These are phyloP conservation scores for Acanthamoeba triangularis DNA, from an alignment of 208 protist species.

Conservation along the genomic window DNA sequence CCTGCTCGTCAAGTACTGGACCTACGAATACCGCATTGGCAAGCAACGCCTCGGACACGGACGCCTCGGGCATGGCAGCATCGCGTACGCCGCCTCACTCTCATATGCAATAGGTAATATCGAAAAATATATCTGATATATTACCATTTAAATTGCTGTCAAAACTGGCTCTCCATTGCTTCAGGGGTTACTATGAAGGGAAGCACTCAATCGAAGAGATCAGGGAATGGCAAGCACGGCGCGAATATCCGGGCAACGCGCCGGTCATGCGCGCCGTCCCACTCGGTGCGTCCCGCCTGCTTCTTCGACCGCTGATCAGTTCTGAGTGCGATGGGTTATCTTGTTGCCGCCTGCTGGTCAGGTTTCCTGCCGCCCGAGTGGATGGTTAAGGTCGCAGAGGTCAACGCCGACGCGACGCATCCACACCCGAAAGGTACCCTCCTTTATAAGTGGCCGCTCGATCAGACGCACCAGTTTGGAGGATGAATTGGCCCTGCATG, in stretches of 20 bases:
- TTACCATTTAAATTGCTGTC: too few species aligned
- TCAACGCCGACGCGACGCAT: conserved; percentile 39
- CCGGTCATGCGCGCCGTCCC: conserved; percentile 47
- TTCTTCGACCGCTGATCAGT: not conserved
- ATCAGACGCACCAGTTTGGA: too few species aligned
- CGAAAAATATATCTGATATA: not conserved
- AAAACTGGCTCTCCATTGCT: too few species aligned
- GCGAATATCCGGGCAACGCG: conserved; percentile 37
- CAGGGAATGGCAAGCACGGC: not conserved
- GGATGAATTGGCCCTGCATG: too few species aligned
- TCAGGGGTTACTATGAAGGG: conserved; percentile 7
- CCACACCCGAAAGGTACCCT: conserved; percentile 34
- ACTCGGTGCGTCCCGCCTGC: not conserved
- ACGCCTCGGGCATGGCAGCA: conserved; percentile 34
- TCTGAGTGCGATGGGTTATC: not conserved
- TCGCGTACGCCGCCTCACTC: not conserved
- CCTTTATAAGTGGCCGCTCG: too few species aligned
- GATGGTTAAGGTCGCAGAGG: not conserved
- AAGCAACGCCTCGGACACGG: not conserved
- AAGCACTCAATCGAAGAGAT: conserved; percentile 8
- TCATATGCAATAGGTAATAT: too few species aligned
- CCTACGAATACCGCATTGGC: not conserved
- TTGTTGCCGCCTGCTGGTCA: not conserved
- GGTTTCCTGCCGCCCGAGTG: not conserved
- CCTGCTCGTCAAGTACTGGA: conserved; percentile 8